These are phyloP conservation scores for Lycium barbarum DNA, from an alignment of 257 asterid species.

Conservation along the genomic window DNA sequence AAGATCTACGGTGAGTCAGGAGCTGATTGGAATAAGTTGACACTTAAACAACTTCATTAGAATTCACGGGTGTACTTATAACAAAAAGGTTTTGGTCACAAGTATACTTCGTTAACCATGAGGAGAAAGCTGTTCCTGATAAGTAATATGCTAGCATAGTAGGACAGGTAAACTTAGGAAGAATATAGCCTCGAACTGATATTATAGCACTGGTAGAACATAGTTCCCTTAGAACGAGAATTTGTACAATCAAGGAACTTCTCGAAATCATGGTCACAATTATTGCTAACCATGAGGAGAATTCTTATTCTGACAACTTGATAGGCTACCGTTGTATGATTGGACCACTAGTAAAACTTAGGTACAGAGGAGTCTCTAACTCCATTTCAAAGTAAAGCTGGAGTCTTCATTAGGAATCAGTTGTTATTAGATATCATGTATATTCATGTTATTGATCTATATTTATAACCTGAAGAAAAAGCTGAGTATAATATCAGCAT, in stretches of 20 bases:
- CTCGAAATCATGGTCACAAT: not conserved
- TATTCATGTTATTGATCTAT: conserved; percentile 10
- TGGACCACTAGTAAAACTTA: not conserved
- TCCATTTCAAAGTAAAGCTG: not conserved
- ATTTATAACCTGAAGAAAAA: conserved; percentile 17
- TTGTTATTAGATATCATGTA: not conserved
- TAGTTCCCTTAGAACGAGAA: conserved; percentile 1
- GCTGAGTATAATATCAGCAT: not conserved
- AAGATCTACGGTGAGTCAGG: conserved; percentile 92
- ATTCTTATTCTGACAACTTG: not conserved
- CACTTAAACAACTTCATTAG: not conserved
- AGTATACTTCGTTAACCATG: not conserved
- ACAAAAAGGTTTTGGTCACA: not conserved
- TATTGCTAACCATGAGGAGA: conserved; percentile 14
- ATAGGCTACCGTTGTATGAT: not conserved
- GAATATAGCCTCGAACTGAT: not conserved
- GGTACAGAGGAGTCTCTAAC: not conserved
- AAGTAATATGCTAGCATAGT: not conserved
- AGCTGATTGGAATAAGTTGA: conserved; percentile 28
- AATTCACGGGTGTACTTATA: not conserved
- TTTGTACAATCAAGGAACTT: conserved; percentile 16
- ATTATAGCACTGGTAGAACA: not conserved
- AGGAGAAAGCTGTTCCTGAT: not conserved
- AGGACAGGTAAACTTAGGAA: conserved; percentile 1
- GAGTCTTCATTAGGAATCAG: conserved; percentile 18